Evolutionary conservation across 768 basidiomycete genomes (phyloP).

Genomic region (Daedalea quercina): DNA sequence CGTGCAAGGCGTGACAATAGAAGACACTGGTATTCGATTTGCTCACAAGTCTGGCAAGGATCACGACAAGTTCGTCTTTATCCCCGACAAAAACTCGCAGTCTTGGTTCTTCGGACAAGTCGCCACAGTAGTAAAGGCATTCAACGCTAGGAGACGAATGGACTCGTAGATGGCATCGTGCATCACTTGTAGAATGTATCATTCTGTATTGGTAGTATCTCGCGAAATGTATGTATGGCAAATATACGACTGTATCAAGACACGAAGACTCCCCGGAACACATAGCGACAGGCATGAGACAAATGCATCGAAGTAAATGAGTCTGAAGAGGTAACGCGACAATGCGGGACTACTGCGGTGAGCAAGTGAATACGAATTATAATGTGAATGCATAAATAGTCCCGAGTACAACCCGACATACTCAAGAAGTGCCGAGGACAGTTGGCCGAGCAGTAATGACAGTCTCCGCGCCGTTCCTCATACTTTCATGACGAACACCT

Average conservation of each 20-base stretch:
- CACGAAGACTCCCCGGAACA: not conserved
- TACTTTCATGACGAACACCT: conserved; percentile 25
- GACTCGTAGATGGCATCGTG: conserved; percentile 30
- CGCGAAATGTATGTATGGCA: conserved; percentile 2
- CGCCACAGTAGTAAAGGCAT: conserved; percentile 67
- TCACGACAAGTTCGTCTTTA: conserved; percentile 69
- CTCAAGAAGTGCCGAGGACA: conserved; percentile 10
- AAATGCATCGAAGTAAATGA: not conserved
- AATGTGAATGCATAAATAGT: conserved; percentile 16
- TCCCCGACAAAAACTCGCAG: conserved; percentile 69
- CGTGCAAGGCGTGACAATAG: conserved; percentile 82
- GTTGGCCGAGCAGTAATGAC: conserved; percentile 18
- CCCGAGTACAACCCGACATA: conserved; percentile 3
- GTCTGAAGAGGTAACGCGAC: not conserved
- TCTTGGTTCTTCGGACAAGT: conserved; percentile 79
- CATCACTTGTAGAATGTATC: not conserved
- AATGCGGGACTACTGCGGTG: not conserved
- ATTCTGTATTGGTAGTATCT: conserved; percentile 16
- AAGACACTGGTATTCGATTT: conserved; percentile 87
- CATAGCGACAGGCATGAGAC: not conserved
- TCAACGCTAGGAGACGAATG: conserved; percentile 71
- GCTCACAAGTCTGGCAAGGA: conserved; percentile 73
- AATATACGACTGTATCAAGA: conserved; percentile 10
- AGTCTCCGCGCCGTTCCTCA: conserved; percentile 33
- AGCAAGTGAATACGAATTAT: conserved; percentile 9